These are phyloP conservation scores for Saccharomycopsis synnaedendra DNA, from an alignment of 805 yeast species.

Conservation along the genomic window DNA sequence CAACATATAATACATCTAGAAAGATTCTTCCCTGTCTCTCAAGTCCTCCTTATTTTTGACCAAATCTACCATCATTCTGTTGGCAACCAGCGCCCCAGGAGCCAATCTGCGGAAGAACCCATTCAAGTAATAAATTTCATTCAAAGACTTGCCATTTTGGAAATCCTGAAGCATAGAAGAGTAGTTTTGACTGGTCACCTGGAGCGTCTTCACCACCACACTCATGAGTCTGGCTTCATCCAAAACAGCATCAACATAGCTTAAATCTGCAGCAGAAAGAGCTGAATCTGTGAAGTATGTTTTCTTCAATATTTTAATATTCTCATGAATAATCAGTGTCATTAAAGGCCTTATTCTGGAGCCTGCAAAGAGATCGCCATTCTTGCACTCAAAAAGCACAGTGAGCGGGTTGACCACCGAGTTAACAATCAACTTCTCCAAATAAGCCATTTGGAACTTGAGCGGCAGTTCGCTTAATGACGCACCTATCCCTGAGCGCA, in stretches of 20 bases:
- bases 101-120: constrained; percentile 64
- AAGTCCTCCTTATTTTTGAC: constrained; percentile 12
- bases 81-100: constrained; percentile 22
- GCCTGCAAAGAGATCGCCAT: constrained; percentile 53
- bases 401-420: constrained; percentile 79
- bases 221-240: constrained; percentile 25
- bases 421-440: constrained; percentile 69
- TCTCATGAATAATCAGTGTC: constrained; percentile 32
- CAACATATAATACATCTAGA: too few species aligned
- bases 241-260: constrained; percentile 24
- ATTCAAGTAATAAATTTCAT: constrained; percentile 77
- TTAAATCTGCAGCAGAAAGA: constrained; percentile 20
- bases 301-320: constrained; percentile 29
- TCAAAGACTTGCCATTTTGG: constrained; percentile 33
- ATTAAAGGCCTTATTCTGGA: constrained; percentile 25
- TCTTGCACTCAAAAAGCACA: constrained; percentile 62
- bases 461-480: constrained; percentile 28
- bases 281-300: constrained; percentile 22
- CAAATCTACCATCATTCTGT: constrained; percentile 6
- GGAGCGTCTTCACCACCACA: constrained; percentile 31
- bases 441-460: constrained; percentile 46
- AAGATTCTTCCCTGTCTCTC: not conserved
- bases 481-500: constrained; percentile 22
- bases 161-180: constrained; percentile 45
- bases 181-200: constrained; percentile 42